Base-by-base conservation (phyloP, 768 basidiomycete genomes). In the Lentinus tigrinus region DNA sequence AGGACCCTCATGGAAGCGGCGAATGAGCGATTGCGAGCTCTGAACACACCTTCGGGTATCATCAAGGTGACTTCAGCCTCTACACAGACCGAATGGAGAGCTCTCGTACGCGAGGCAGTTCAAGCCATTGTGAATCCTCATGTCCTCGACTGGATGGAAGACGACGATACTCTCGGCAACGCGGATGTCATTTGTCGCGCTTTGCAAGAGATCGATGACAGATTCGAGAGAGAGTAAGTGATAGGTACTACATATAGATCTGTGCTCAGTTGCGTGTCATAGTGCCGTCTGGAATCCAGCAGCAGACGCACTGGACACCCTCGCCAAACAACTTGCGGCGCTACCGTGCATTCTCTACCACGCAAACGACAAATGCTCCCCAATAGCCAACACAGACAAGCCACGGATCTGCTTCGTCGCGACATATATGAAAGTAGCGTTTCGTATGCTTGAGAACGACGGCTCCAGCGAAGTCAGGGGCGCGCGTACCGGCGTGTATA, bases 121-220 rank as follows among this genome's bases (percentile, higher is more conserved):
- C 52, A 78, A 70, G 65, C 60, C 1, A 72, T 87, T 40, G 72
- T 83, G 19, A 63, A 73, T 53, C 78, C 81, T 19, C 76, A 80
- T 55, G 67, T 75, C 1, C 63, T 82, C 7, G 65, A 73, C 13
- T 87, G 84, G 86, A 83, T 81, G 77, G 81, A 81, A 24, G 80
- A 81, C 47, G 83, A 84, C 47, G 74, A 75, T 42, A 28, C 60
- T 9, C 65, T 79, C 19, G 63, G 75, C 2, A 77, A 82, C 38
- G 63, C 68, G 5, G 69, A 78, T 17, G 81, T 80, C 46, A 73
- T 75, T 21, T 57, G 68, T 31, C 75, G 77, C 31, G 78, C 79
- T 5, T 60, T 89, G 0, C 67, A 74, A n/a, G 77, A 81, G 42
- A 65, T 89, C 16, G 71, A 69, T 34, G 70, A 66, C 2, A 69